phyloP scores from a whole-genome alignment of 2,329 filamentous ascomycete species.

The Catunica adiposa region DNA sequence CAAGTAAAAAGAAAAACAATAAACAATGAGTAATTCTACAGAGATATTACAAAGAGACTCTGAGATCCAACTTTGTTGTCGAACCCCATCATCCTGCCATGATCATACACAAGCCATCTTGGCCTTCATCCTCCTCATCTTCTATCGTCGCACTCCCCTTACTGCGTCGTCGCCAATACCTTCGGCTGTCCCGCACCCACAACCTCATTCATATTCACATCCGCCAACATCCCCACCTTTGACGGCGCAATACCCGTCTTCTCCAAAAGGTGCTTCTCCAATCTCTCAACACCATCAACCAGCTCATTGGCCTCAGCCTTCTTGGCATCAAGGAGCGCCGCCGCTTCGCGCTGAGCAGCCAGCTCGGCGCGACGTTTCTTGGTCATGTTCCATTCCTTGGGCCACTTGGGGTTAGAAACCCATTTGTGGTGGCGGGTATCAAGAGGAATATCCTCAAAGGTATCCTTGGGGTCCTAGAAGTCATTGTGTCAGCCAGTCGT shows the following conservation, averaged over 20 bases:
- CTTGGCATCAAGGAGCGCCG: slow-evolving; percentile 36
- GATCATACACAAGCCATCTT: background rate
- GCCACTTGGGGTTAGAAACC: slow-evolving; percentile 54
- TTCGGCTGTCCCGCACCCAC: background rate
- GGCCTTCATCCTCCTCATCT: background rate
- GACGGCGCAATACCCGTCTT: slow-evolving; percentile 12
- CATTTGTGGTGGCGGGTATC: slow-evolving; percentile 66
- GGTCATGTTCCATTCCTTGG: slow-evolving; percentile 68
- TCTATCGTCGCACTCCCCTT: background rate
- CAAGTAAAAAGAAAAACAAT: background rate
- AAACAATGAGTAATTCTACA: slow-evolving; percentile 6
- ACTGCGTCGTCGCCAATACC: slow-evolving; percentile 1
- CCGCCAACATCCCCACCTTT: background rate
- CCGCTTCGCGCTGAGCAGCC: slow-evolving; percentile 38
- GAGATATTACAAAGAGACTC: slow-evolving; percentile 2
- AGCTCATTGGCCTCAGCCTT: slow-evolving; percentile 36
- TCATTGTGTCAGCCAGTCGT: background rate
- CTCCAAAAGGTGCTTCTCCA: slow-evolving; percentile 21
- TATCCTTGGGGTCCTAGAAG: slow-evolving; percentile 51
- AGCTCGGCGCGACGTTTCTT: slow-evolving; percentile 49
- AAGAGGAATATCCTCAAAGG: slow-evolving; percentile 75
- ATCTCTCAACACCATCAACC: slow-evolving; percentile 39
- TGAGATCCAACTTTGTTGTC: background rate
- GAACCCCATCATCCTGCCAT: background rate
- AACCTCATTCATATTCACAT: slow-evolving; percentile 10